Conservation (phyloP, 345 rosid species). For the Psidium friedrichsthalianum region DNA sequence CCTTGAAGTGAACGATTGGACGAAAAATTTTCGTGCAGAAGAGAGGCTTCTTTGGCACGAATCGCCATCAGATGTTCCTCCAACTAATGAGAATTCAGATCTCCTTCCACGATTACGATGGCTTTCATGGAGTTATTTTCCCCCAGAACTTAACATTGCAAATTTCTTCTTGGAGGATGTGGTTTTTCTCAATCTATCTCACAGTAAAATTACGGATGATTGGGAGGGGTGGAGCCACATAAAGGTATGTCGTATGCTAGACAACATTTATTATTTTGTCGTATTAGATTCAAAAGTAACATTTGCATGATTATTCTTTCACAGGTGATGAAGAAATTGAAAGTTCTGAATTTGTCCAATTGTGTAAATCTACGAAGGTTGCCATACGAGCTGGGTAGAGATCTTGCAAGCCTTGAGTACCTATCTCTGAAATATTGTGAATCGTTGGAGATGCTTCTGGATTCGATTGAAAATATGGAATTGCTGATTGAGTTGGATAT, state of each 20-base stretch:
- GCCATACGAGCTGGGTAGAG: neutral
- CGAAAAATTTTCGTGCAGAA: rapidly evolving
- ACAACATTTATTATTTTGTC: neutral
- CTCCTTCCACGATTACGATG: neutral
- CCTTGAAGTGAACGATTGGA: neutral
- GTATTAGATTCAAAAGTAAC: neutral
- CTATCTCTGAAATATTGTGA: rapidly evolving
- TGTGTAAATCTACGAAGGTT: neutral
- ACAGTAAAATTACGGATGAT: neutral
- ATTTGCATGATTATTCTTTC: neutral
- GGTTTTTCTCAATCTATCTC: neutral
- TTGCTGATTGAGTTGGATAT: neutral
- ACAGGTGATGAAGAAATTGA: neutral
- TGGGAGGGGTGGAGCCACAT: neutral
- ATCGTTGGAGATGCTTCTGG: neutral
- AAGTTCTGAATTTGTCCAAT: no score
- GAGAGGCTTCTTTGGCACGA: neutral
- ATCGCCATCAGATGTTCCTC: neutral
- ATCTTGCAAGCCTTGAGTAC: neutral
- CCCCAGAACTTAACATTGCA: neutral
- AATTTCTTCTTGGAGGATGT: no score
- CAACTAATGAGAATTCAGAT: no score
- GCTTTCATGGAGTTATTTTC: neutral
- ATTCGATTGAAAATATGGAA: neutral
- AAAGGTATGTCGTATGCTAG: neutral